These are phyloP conservation scores for Melanomma pulvis-pyrius DNA, from an alignment of 495 filamentous ascomycete species.

Conservation along the genomic window DNA sequence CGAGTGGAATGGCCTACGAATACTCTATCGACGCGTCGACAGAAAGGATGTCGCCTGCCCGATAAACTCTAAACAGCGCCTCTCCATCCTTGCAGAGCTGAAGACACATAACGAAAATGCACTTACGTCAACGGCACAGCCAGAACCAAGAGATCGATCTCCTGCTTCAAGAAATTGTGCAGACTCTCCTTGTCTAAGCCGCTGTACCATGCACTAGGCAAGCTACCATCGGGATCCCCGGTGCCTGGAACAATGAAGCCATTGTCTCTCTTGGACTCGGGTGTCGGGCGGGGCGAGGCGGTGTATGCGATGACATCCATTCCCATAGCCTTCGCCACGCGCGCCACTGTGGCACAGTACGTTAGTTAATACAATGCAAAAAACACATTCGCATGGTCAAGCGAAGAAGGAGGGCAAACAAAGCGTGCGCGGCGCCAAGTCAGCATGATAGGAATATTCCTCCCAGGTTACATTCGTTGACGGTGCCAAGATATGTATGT, in stretches of 20 bases:
- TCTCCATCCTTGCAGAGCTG: not conserved
- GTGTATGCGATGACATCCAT: conserved; percentile 85
- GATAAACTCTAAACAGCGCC: not conserved
- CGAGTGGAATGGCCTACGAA: not conserved
- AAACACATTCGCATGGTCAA: no score
- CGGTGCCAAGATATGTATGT: not conserved
- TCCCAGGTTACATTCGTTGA: not conserved
- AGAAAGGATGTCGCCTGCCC: no score
- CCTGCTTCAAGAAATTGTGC: conserved; percentile 66
- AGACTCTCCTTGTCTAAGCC: conserved; percentile 63
- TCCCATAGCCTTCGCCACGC: conserved; percentile 70
- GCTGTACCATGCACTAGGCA: conserved; percentile 74
- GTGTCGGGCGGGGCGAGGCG: conserved; percentile 60
- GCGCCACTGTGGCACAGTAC: conserved; percentile 52
- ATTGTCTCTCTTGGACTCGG: conserved; percentile 61
- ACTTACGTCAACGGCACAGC: conserved; percentile 68
- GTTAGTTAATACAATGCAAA: no score
- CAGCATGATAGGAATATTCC: not conserved
- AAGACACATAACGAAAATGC: conserved; percentile 3
- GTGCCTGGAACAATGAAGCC: conserved; percentile 75
- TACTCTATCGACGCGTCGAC: not conserved
- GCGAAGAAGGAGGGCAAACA: not conserved
- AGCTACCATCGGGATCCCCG: conserved; percentile 71
- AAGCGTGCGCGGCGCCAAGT: not conserved
- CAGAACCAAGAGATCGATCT: conserved; percentile 76